phyloP scores from a whole-genome alignment of 1,284 basidiomycete species.

The Moesziomyces aphidis region DNA sequence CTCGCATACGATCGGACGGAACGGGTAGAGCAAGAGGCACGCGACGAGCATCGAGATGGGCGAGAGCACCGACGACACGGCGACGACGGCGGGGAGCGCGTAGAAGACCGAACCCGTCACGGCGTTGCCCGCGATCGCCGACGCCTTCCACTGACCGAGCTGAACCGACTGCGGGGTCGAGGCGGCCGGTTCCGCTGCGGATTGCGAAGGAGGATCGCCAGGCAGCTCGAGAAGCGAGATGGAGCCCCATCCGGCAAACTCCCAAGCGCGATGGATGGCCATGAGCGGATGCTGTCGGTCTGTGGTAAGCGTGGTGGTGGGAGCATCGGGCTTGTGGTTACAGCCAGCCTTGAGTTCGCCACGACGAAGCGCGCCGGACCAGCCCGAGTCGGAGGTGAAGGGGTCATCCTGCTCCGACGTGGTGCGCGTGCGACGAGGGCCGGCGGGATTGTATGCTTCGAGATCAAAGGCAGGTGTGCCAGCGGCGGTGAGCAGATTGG shows the following conservation, averaged over 20 bases:
- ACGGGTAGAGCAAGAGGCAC: conserved; percentile 50
- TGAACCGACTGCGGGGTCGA: background rate
- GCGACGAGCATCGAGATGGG: conserved; percentile 57
- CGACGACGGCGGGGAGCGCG: conserved; percentile 54
- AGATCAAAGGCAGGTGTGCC: conserved; percentile 26
- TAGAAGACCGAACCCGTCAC: conserved; percentile 58
- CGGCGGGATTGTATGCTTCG: conserved; percentile 16
- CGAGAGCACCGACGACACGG: conserved; percentile 44
- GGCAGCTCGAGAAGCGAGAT: conserved; percentile 57
- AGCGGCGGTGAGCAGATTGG: conserved; percentile 15
- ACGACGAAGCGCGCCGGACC: conserved; percentile 25
- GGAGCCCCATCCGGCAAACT: conserved; percentile 60
- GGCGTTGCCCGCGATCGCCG: conserved; percentile 56
- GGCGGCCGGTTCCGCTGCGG: too few species aligned
- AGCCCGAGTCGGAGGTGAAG: conserved; percentile 13
- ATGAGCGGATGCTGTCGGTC: conserved; percentile 42
- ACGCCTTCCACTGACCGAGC: conserved; percentile 51
- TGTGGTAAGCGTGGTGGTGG: conserved; percentile 25
- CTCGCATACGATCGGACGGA: conserved; percentile 55
- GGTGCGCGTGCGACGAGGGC: background rate
- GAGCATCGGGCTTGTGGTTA: conserved; percentile 1
- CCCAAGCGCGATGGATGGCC: conserved; percentile 47
- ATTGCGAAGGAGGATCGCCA: background rate
- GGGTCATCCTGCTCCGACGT: conserved; percentile 6
- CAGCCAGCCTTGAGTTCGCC: conserved; percentile 31